These are phyloP conservation scores for Stachybotrys chartarum DNA, from an alignment of 2,329 filamentous ascomycete genomes.

Conservation along the genomic window DNA sequence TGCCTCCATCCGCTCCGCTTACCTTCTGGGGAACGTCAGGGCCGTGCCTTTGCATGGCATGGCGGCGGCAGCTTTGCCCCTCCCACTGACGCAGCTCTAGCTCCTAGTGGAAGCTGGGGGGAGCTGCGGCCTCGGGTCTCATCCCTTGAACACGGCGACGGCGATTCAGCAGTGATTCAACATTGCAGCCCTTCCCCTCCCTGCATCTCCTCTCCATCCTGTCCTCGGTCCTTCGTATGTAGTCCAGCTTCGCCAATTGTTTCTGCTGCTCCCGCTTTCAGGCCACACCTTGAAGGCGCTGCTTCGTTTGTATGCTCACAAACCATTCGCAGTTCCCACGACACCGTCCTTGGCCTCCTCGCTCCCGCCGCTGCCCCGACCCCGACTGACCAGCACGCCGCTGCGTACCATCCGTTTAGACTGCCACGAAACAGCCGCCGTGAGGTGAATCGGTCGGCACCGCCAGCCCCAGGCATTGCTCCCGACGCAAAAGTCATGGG, in stretches of 20 bases:
- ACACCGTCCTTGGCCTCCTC: slow-evolving; percentile 14
- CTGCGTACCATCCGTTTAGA: neutral
- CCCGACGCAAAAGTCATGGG: slow-evolving; percentile 38
- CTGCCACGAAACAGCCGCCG: slow-evolving; percentile 17
- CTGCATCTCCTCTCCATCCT: neutral
- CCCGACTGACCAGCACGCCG: slow-evolving; percentile 13
- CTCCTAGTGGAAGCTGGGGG: neutral
- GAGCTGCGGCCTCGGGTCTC: neutral
- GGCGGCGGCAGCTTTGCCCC: neutral
- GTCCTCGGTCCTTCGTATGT: neutral
- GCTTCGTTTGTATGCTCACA: slow-evolving; percentile 9
- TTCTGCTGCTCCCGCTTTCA: neutral
- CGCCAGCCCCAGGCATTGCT: slow-evolving; percentile 21
- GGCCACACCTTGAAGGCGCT: too few relatives aligned
- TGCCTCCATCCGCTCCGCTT: neutral
- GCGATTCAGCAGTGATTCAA: too few relatives aligned
- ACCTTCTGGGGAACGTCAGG: neutral
- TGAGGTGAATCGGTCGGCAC: slow-evolving; percentile 28
- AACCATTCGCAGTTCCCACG: slow-evolving; percentile 12
- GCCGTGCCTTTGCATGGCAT: neutral
- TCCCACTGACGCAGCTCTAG: neutral
- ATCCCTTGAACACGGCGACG: neutral
- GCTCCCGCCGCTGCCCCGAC: slow-evolving; percentile 14
- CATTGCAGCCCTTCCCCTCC: neutral
- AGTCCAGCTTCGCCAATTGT: neutral